Base-by-base conservation (phyloP, 2,329 filamentous ascomycete species). In the Botryotinia calthae region DNA sequence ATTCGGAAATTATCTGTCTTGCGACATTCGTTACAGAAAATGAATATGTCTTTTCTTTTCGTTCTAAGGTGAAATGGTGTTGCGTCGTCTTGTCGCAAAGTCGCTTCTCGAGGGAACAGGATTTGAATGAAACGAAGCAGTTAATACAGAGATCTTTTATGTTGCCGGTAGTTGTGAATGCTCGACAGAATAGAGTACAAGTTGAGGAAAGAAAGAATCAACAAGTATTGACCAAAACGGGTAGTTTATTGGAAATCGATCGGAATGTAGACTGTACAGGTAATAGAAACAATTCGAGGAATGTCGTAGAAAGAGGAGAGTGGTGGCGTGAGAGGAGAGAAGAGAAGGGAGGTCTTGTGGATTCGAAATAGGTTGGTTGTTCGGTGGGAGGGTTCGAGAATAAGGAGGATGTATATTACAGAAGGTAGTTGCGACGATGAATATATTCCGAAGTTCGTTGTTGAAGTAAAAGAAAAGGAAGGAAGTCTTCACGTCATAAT, bases 111-210 rank as follows among this genome's bases (percentile, higher is more conserved):
- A 40, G 42, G 25, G 69, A 25, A 65, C 66, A 64, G 42, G 37
- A 10, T n/a, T 40, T 9, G n/a, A 22, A 66, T 66, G 61, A 66
- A 58, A 51, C n/a, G 44, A 37, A 66, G 59, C 69, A 44, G 46
- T n/a, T 25, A 58, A 71, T 64, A 44, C 59, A 28, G 65, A 71
- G 46, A 46, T 31, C 76, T 34, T 69, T 72, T n/a, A 66, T 46
- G 51, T 63, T 28, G 34, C 46, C n/a, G 64, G 25, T 61, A 42
- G 22, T 28, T 70, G 25, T 54, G 22, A 73, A 89, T 86, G 86
- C 86, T 63, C 85, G 85, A 12, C 90, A 87, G 84, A 84, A 54
- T 71, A 66, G 65, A 67, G 48, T 31, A 70, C 28, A 61, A 61
- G 34, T 58, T 66, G 59, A 58, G 69, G 69, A 66, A 44, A 28